Percentiles rank a stretch among this genome's conserved stretches.
These are phyloP conservation scores for Lepiota brunneoincarnata DNA, from an alignment of 768 basidiomycete genomes.

Conservation along the genomic window DNA sequence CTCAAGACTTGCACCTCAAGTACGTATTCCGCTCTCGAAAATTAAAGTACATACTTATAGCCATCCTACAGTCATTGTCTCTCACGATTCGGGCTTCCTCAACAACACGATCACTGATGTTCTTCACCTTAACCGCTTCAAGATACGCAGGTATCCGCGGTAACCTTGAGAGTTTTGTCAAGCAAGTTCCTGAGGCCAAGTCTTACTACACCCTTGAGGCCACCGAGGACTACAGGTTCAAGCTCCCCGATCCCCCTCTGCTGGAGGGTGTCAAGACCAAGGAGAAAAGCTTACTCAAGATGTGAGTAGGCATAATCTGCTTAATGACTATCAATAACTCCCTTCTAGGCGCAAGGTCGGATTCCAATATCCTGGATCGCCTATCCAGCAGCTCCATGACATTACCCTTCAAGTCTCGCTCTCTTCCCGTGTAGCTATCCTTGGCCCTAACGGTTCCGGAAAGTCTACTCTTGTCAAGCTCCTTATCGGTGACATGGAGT, in stretches of 20 bases:
- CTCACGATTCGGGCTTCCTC: conserved; percentile 95
- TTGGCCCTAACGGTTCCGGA: conserved; percentile 98
- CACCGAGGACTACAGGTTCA: conserved; percentile 97
- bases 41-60: conserved; percentile 8
- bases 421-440: conserved; percentile 96
- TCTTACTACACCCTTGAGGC: conserved; percentile 97
- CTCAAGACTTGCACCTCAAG: conserved; percentile 92
- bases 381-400: conserved; percentile 89
- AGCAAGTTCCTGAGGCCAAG: conserved; percentile 94
- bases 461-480: conserved; percentile 98
- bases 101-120: conserved; percentile 99
- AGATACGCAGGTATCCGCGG: conserved; percentile 93
- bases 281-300: conserved; percentile 95
- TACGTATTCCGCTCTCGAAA: conserved; percentile 32
- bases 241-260: conserved; percentile 94
- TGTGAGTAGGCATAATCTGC: conserved; percentile 38
- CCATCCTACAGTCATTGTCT: conserved; percentile 75
- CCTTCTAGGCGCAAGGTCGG: conserved; percentile 73
- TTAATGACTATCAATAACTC: conserved; percentile 1
- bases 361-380: conserved; percentile 90
- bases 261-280: conserved; percentile 99
- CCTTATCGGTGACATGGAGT: conserved; percentile 94
- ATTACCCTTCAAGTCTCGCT: conserved; percentile 96
- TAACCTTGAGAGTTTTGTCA: conserved; percentile 93
- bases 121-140: conserved; percentile 98